Evolutionary conservation across 2,329 filamentous ascomycete genomes (phyloP).

Genomic region (Nigrospora osmanthi): DNA sequence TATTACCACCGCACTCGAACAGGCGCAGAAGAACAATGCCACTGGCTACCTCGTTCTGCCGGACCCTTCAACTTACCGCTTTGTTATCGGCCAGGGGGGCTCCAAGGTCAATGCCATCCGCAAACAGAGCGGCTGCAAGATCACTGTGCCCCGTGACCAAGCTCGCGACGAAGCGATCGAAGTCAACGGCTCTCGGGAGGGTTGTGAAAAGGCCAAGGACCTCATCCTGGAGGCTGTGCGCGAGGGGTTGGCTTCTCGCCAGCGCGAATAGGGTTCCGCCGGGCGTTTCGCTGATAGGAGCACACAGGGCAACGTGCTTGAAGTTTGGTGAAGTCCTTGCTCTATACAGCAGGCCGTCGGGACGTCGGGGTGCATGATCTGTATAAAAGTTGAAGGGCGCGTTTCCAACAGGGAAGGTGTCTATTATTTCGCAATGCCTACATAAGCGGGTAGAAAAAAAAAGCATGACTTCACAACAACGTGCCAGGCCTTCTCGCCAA

Average conservation of each 20-base stretch:
- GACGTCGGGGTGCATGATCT: no score
- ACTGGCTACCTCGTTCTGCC: constrained; percentile 86
- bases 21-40: constrained; percentile 60
- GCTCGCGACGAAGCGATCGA: constrained; percentile 75
- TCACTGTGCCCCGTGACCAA: constrained; percentile 85
- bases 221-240: constrained; percentile 79
- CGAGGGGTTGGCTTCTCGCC: constrained; percentile 35
- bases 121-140: constrained; percentile 85
- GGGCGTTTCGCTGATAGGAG: no score
- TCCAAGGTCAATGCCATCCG: constrained; percentile 90
- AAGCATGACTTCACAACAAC: no score
- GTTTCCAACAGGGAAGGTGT: no score
- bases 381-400: no score
- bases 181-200: constrained; percentile 71
- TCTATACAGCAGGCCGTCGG: no score
- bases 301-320: no score
- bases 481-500: no score
- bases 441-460: no score
- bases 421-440: no score
- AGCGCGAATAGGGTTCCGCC: constrained; percentile 17
- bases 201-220: constrained; percentile 79
- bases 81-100: constrained; percentile 82
- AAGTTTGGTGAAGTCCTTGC: no score
- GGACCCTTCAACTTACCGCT: constrained; percentile 81
- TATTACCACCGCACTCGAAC: constrained; percentile 65